Evolutionary conservation across 163 green algal species (phyloP).

Genomic region (Trebouxiophyceae sp.): DNA sequence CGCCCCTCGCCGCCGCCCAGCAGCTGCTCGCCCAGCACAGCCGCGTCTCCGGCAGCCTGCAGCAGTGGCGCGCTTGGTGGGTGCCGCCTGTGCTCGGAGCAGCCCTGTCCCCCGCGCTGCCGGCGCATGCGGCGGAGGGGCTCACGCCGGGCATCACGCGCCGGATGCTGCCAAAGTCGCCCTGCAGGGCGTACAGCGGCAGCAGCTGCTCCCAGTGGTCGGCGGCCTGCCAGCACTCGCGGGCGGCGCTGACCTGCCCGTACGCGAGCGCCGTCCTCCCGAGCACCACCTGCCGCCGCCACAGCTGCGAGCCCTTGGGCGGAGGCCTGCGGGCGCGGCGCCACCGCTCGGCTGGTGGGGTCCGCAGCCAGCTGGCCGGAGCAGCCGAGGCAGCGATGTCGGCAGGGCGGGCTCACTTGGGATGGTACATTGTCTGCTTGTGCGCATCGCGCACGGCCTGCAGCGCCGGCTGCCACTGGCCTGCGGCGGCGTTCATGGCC

Average conservation of each 20-base stretch:
- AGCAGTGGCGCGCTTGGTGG: neutral
- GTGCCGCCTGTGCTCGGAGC: neutral
- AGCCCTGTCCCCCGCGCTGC: neutral
- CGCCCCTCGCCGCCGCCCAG: constrained; percentile 30
- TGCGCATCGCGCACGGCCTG: constrained; percentile 19
- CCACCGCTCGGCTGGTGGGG: neutral
- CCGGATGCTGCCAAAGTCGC: constrained; percentile 37
- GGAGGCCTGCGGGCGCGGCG: constrained; percentile 18
- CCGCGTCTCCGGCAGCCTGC: constrained; percentile 24
- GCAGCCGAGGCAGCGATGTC: too few species aligned
- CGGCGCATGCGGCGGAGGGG: neutral
- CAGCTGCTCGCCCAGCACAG: constrained; percentile 32
- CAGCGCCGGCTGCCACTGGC: constrained; percentile 12
- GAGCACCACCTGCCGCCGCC: constrained; percentile 23
- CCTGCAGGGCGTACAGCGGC: constrained; percentile 45
- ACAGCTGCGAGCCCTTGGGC: constrained; percentile 19
- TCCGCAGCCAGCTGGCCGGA: too few species aligned
- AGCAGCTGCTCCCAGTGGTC: constrained; percentile 42
- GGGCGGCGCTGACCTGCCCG: constrained; percentile 32
- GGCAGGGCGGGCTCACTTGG: constrained; percentile 6
- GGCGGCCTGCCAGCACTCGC: constrained; percentile 21
- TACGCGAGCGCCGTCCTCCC: constrained; percentile 32
- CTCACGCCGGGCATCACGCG: constrained; percentile 4
- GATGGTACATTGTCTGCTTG: constrained; percentile 20
- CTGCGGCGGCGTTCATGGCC: constrained; percentile 37